Conservation (phyloP, 2,329 filamentous ascomycete genomes). For the Dendryphion nanum region DNA sequence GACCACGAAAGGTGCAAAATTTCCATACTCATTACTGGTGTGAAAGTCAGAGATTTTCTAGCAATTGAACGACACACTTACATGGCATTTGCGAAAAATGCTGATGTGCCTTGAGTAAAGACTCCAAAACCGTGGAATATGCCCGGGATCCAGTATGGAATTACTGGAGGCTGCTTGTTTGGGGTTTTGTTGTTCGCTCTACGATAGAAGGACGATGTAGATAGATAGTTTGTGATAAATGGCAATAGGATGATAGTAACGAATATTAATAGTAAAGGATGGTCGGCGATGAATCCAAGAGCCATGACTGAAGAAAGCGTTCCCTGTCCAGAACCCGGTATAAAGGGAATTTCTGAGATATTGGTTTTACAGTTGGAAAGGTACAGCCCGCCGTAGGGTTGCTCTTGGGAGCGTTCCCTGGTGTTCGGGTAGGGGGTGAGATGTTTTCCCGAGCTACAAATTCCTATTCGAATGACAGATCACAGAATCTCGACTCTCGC, state of each 20-base stretch:
- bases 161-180: constrained; percentile 17
- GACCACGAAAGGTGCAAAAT: constrained; percentile 21
- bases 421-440: too few species aligned
- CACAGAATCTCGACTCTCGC: too few species aligned
- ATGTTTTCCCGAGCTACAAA: too few species aligned
- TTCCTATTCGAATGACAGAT: too few species aligned
- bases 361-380: too few species aligned
- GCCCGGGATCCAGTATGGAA: constrained; percentile 22
- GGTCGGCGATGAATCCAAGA: background rate
- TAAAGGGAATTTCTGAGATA: too few species aligned
- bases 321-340: background rate
- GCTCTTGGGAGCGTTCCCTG: too few species aligned
- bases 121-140: constrained; percentile 20
- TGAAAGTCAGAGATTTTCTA: background rate
- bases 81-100: constrained; percentile 25
- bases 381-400: too few species aligned
- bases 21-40: constrained; percentile 26
- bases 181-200: background rate
- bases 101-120: constrained; percentile 16
- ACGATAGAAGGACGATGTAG: background rate
- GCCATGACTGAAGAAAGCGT: background rate
- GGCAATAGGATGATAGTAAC: background rate
- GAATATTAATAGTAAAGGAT: background rate
- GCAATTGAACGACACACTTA: constrained; percentile 5
- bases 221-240: background rate